Evolutionary conservation across 2,329 filamentous ascomycete genomes (phyloP).

Genomic region (Alternaria postmessia): DNA sequence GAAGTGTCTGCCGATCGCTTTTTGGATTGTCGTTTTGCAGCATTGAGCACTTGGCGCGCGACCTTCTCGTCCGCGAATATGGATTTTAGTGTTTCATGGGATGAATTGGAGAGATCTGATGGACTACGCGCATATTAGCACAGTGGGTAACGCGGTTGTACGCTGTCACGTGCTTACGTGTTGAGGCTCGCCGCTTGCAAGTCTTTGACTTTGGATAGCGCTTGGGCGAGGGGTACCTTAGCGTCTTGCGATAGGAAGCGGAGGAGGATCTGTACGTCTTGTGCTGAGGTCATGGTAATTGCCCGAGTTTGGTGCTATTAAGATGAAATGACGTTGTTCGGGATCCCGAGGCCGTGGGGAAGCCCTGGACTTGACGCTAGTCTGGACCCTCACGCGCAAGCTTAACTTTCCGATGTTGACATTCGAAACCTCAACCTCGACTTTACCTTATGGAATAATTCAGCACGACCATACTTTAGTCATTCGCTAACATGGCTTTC

Average conservation of each 20-base stretch:
- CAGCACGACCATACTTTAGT: neutral
- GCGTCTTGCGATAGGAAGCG: conserved; percentile 67
- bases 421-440: neutral
- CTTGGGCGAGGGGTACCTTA: conserved; percentile 63
- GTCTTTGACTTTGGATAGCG: conserved; percentile 64
- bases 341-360: neutral
- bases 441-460: neutral
- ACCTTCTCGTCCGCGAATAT: conserved; percentile 62
- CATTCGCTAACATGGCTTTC: conserved; percentile 36
- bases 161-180: conserved; percentile 57
- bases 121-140: conserved; percentile 42
- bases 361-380: conserved; percentile 20
- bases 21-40: conserved; percentile 64
- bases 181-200: conserved; percentile 60
- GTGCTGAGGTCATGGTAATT: conserved; percentile 41
- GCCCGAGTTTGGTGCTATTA: neutral
- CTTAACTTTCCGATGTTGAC: conserved; percentile 6
- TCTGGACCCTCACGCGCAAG: conserved; percentile 18
- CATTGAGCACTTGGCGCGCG: conserved; percentile 64
- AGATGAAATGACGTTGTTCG: conserved; percentile 9
- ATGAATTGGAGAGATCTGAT: conserved; percentile 59
- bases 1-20: conserved; percentile 59
- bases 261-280: conserved; percentile 58
- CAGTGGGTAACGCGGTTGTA: conserved; percentile 16
- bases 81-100: conserved; percentile 53